phyloP scores from a whole-genome alignment of 164 flowering plant genomes.

The Magnolia changhungtana region DNA sequence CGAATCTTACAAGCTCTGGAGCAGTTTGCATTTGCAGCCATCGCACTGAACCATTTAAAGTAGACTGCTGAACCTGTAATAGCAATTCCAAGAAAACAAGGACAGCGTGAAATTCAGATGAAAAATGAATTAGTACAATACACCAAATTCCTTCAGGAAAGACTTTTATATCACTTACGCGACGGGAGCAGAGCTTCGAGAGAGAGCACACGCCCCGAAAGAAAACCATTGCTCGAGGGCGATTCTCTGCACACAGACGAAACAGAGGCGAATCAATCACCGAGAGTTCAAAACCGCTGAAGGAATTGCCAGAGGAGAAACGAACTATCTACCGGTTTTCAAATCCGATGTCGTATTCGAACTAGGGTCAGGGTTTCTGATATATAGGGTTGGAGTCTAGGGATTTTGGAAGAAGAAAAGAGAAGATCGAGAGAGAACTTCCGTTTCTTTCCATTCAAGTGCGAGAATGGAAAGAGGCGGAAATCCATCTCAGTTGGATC shows the following conservation, averaged over 20 bases:
- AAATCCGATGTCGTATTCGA: no score
- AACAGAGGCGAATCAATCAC: neutral
- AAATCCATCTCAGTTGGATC: no score
- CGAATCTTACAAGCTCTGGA: slow-evolving; percentile 50
- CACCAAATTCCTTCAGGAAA: neutral
- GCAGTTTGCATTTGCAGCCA: slow-evolving; percentile 75
- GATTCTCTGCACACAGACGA: neutral
- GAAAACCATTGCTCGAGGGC: slow-evolving; percentile 43
- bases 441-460: no score
- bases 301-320: no score
- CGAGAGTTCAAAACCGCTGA: no score
- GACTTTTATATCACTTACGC: slow-evolving; percentile 38
- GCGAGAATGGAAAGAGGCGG: no score
- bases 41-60: slow-evolving; percentile 45
- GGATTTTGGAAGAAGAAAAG: no score
- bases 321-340: no score
- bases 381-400: no score
- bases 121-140: neutral
- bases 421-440: no score
- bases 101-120: neutral
- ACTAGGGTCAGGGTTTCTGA: no score
- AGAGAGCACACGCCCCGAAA: slow-evolving; percentile 54
- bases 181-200: slow-evolving; percentile 75
- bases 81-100: neutral
- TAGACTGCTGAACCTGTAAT: slow-evolving; percentile 51